Evolutionary conservation across 208 protist genomes (phyloP).

Genomic region (Leishmania major): DNA sequence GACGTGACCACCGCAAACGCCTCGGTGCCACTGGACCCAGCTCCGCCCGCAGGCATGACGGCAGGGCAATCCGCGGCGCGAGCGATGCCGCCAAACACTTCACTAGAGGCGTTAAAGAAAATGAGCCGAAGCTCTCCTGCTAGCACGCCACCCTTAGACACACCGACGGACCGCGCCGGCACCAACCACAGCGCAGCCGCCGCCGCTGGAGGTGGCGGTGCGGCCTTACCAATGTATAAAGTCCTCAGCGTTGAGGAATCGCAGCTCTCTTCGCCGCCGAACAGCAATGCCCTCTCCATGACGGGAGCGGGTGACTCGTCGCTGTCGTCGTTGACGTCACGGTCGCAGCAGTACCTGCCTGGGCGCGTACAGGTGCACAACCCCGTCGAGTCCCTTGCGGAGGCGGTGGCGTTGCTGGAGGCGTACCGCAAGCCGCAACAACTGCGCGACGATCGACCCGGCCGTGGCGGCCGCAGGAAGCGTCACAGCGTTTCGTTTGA

Average conservation of each 20-base stretch:
- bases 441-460: neutral
- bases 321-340: neutral
- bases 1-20: slow-evolving; percentile 79
- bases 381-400: slow-evolving; percentile 19
- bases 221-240: neutral
- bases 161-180: neutral
- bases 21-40: slow-evolving; percentile 45
- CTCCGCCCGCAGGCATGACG: slow-evolving; percentile 13
- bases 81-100: neutral
- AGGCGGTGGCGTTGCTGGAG: slow-evolving; percentile 29
- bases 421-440: slow-evolving; percentile 24
- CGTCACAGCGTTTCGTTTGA: neutral
- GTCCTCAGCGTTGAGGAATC: neutral
- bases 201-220: neutral
- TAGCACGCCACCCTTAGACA: neutral
- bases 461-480: slow-evolving; percentile 8
- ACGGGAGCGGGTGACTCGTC: neutral
- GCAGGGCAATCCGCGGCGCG: neutral
- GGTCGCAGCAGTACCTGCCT: slow-evolving; percentile 17
- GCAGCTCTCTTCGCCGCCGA: neutral
- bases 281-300: neutral
- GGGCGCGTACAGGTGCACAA: slow-evolving; percentile 12
- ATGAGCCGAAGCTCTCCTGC: neutral
- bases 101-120: neutral
- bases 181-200: neutral